Conservation (phyloP, 2,329 filamentous ascomycete species). For the Knufia petricola region DNA sequence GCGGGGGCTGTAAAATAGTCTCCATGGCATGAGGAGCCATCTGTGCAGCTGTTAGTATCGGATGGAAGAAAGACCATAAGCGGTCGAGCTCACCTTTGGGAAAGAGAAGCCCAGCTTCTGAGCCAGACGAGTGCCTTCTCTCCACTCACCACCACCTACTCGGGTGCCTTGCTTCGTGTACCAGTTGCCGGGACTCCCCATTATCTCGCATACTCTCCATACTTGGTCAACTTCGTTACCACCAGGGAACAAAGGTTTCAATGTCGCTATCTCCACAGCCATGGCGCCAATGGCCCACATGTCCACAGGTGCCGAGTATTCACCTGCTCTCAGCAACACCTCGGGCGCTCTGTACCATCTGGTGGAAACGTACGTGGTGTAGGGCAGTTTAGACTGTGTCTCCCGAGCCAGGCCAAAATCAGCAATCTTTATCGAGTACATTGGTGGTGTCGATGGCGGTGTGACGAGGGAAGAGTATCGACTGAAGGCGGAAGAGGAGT, state of each 20-base stretch:
- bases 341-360: constrained; percentile 93
- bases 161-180: constrained; percentile 80
- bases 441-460: constrained; percentile 83
- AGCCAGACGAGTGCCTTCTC: constrained; percentile 81
- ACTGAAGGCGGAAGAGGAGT: constrained; percentile 75
- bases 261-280: constrained; percentile 92
- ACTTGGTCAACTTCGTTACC: constrained; percentile 98
- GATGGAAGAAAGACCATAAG: constrained; percentile 12
- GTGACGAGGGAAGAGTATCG: constrained; percentile 90
- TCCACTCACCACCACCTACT: constrained; percentile 94
- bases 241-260: constrained; percentile 94
- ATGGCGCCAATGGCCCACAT: constrained; percentile 98
- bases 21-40: constrained; percentile 98
- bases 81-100: constrained; percentile 53
- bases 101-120: constrained; percentile 98
- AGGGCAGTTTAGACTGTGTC: constrained; percentile 90
- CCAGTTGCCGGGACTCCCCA: constrained; percentile 98
- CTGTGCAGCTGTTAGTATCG: constrained; percentile 33
- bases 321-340: constrained; percentile 82
- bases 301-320: constrained; percentile 95
- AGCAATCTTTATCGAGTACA: constrained; percentile 95
- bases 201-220: constrained; percentile 97
- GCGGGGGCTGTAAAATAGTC: constrained; percentile 77
- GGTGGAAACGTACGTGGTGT: constrained; percentile 97
- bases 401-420: constrained; percentile 97